Percentiles rank a stretch among this genome's conserved stretches.
Evolutionary conservation across 1,284 basidiomycete species (phyloP).

Genomic region (Microbotryomycetes sp.): DNA sequence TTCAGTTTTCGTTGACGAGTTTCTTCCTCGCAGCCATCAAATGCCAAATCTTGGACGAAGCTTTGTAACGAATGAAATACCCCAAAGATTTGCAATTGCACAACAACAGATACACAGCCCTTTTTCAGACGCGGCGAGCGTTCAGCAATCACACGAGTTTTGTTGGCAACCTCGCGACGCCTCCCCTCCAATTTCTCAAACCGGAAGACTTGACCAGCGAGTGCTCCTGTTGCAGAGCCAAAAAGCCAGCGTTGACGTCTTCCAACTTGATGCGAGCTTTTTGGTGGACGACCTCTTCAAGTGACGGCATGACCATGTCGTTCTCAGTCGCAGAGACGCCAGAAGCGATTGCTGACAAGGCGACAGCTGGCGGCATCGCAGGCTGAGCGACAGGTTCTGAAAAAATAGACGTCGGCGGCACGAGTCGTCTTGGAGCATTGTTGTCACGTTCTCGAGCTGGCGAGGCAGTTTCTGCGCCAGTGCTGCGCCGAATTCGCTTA

Average conservation of each 20-base stretch:
- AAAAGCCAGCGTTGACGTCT: constrained; percentile 82
- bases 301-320: constrained; percentile 44
- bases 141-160: neutral
- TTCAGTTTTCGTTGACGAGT: no score
- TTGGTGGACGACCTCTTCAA: neutral
- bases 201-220: constrained; percentile 67
- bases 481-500: neutral
- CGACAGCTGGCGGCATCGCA: constrained; percentile 9
- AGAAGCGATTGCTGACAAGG: constrained; percentile 1
- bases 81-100: neutral
- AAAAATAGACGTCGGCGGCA: constrained; percentile 40
- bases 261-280: constrained; percentile 48
- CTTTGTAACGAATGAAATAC: neutral
- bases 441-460: neutral
- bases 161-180: constrained; percentile 54
- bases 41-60: constrained; percentile 7
- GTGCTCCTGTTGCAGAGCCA: constrained; percentile 78
- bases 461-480: neutral
- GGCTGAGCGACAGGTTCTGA: constrained; percentile 31
- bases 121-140: no score
- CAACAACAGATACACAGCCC: neutral
- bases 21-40: constrained; percentile 6
- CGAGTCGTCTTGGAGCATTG: neutral
- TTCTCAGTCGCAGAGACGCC: neutral
- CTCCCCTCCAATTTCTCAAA: constrained; percentile 78